Evolutionary conservation across 2,329 filamentous ascomycete genomes (phyloP).

Genomic region (Ascochyta viciae-villosae): DNA sequence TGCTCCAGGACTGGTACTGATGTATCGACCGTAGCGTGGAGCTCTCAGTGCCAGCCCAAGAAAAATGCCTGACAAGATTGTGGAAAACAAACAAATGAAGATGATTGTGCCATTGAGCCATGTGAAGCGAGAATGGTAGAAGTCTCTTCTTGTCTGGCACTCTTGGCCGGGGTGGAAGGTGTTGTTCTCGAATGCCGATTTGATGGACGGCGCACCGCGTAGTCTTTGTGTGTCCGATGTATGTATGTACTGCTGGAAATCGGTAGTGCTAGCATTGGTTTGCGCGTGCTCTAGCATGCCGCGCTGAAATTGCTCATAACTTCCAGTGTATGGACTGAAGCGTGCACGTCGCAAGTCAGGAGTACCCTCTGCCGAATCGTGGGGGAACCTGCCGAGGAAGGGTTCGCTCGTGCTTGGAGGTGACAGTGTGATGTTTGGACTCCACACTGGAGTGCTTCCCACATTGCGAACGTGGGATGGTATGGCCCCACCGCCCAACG

Average conservation of each 20-base stretch:
- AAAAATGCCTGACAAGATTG: conserved; percentile 70
- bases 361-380: conserved; percentile 37
- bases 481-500: conserved; percentile 5
- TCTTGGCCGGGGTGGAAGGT: conserved; percentile 46
- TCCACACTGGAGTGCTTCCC: conserved; percentile 7
- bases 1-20: conserved; percentile 58
- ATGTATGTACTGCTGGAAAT: conserved; percentile 42
- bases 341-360: conserved; percentile 45
- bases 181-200: conserved; percentile 45
- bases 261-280: conserved; percentile 30
- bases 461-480: conserved; percentile 5
- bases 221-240: conserved; percentile 32
- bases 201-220: conserved; percentile 39
- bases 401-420: conserved; percentile 40
- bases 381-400: conserved; percentile 36
- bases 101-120: conserved; percentile 59
- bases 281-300: conserved; percentile 29
- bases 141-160: conserved; percentile 48
- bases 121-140: conserved; percentile 48
- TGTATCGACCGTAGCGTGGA: conserved; percentile 66
- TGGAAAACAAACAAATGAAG: conserved; percentile 66
- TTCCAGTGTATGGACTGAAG: conserved; percentile 38
- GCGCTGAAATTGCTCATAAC: conserved; percentile 39
- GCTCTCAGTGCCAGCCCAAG: conserved; percentile 67
- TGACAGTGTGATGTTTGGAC: conserved; percentile 26